Conservation (phyloP, 805 yeast genomes). For the Starmerella davenportii region DNA sequence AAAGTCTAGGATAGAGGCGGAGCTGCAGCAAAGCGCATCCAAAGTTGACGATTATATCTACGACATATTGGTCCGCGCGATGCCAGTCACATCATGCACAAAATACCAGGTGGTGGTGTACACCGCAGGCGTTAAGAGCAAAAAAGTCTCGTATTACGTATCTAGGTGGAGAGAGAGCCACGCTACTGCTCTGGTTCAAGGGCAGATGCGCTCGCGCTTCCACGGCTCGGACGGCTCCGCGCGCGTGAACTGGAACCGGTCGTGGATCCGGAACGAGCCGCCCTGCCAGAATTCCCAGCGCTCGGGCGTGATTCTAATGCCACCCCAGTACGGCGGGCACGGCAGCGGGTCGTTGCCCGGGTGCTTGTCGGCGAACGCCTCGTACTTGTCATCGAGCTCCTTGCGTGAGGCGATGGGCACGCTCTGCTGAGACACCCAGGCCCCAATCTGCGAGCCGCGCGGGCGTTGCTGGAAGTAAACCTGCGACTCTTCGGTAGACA, state of each 20-base stretch:
- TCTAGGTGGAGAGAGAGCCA: too few species aligned
- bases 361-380: slow-evolving; percentile 33
- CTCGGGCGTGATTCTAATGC: slow-evolving; percentile 67
- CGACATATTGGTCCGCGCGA: too few species aligned
- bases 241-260: slow-evolving; percentile 58
- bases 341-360: slow-evolving; percentile 58
- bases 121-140: too few species aligned
- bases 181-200: too few species aligned
- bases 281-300: slow-evolving; percentile 98
- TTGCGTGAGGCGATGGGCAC: slow-evolving; percentile 38
- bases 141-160: too few species aligned
- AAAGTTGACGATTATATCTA: too few species aligned
- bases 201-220: slow-evolving; percentile 55
- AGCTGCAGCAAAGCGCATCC: too few species aligned
- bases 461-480: slow-evolving; percentile 78
- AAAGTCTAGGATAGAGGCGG: too few species aligned
- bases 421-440: slow-evolving; percentile 91
- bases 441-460: slow-evolving; percentile 82
- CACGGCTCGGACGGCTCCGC: slow-evolving; percentile 33
- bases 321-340: slow-evolving; percentile 94
- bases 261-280: slow-evolving; percentile 73
- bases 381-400: slow-evolving; percentile 40
- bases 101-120: too few species aligned
- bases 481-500: slow-evolving; percentile 53
- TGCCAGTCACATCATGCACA: too few species aligned